Conservation (phyloP, 106 monocot genomes). For the Acorus gramineus region DNA sequence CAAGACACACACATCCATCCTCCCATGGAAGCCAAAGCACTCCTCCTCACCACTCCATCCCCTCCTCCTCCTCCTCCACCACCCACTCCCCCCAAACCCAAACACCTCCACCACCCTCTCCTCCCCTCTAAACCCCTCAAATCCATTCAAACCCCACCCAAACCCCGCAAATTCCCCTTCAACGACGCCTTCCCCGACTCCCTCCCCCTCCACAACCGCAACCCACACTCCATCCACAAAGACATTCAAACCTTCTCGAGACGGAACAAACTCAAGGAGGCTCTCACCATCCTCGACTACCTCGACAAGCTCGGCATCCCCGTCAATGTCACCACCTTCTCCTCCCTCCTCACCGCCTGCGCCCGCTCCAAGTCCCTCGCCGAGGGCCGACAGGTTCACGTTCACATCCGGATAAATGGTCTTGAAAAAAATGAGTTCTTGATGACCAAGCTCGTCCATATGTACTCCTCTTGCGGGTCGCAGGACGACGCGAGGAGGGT, state of each 20-base stretch:
- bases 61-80: neutral
- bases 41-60: neutral
- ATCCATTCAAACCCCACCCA: neutral
- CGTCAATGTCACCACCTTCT: constrained; percentile 65
- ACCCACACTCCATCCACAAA: constrained; percentile 47
- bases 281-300: constrained; percentile 81
- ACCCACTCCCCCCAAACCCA: neutral
- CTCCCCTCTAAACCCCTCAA: neutral
- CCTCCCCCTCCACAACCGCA: constrained; percentile 67
- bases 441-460: constrained; percentile 52
- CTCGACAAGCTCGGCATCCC: constrained; percentile 65
- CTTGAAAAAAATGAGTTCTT: constrained; percentile 58
- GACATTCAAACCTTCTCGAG: constrained; percentile 49
- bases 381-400: constrained; percentile 45
- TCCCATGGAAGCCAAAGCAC: neutral
- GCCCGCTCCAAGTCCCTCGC: constrained; percentile 20
- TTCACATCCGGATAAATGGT: constrained; percentile 44
- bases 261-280: constrained; percentile 31
- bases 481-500: constrained; percentile 27
- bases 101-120: neutral
- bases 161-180: constrained; percentile 14
- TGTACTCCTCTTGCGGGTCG: constrained; percentile 56
- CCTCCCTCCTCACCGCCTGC: constrained; percentile 69
- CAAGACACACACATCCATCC: no score
- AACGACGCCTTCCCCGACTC: constrained; percentile 25